Evolutionary conservation across 2,329 filamentous ascomycete species (phyloP).

Genomic region (Pseudopithomyces chartarum): DNA sequence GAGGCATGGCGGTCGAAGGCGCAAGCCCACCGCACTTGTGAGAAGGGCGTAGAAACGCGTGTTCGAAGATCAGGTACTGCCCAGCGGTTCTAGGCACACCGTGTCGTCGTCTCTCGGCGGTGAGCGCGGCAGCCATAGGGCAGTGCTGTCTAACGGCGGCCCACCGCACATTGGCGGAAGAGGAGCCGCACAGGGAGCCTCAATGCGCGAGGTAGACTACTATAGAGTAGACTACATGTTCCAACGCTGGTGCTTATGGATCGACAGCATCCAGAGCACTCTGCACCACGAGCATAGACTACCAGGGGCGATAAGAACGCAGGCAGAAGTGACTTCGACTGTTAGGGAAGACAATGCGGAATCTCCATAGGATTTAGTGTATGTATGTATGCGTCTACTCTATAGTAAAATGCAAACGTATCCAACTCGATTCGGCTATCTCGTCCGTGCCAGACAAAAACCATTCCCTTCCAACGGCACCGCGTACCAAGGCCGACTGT

Average conservation of each 20-base stretch:
- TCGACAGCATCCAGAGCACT: not conserved
- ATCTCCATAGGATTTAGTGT: no score
- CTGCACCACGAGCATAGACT: not conserved
- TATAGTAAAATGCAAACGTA: no score
- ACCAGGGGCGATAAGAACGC: not conserved
- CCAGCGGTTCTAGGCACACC: not conserved
- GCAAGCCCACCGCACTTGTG: not conserved
- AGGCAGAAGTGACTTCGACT: no score
- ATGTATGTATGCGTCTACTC: no score
- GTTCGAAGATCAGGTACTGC: slow-evolving; percentile 3
- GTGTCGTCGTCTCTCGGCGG: not conserved
- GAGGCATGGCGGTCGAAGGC: slow-evolving; percentile 14
- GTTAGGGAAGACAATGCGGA: no score
- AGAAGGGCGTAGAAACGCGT: slow-evolving; percentile 3
- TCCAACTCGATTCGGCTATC: not conserved
- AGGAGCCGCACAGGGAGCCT: not conserved
- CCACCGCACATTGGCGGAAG: slow-evolving; percentile 12
- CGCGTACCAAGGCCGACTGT: no score
- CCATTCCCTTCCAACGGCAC: no score
- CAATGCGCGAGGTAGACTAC: not conserved
- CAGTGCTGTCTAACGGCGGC: slow-evolving; percentile 1
- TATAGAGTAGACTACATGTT: no score
- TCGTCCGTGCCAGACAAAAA: no score
- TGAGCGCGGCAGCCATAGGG: not conserved
- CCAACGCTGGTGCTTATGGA: not conserved